Evolutionary conservation across 768 basidiomycete genomes (phyloP).

Genomic region (Nidularia pulvinata): DNA sequence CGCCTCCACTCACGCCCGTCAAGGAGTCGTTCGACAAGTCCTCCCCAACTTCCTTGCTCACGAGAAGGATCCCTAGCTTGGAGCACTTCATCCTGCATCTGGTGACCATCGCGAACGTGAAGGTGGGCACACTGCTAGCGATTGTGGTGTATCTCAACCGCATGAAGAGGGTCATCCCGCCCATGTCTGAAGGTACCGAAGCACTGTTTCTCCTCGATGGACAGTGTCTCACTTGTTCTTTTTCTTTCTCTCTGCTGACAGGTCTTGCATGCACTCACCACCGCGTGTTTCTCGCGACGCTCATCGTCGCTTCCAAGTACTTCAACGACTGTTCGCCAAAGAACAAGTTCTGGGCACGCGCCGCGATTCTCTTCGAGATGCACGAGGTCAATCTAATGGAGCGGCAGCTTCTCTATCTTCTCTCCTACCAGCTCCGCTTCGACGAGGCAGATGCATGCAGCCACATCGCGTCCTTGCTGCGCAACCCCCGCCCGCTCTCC

Average conservation of each 20-base stretch:
- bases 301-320: slow-evolving; percentile 97
- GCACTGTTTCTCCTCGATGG: no score
- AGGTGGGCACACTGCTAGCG: slow-evolving; percentile 86
- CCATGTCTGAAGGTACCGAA: slow-evolving; percentile 87
- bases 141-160: slow-evolving; percentile 93
- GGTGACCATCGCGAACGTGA: slow-evolving; percentile 82
- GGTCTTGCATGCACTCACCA: slow-evolving; percentile 90
- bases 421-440: slow-evolving; percentile 93
- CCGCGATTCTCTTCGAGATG: slow-evolving; percentile 68
- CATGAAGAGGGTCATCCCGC: slow-evolving; percentile 76
- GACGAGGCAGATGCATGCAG: slow-evolving; percentile 81
- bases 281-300: slow-evolving; percentile 92
- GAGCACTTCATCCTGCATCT: slow-evolving; percentile 85
- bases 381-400: slow-evolving; percentile 96
- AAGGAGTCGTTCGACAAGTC: slow-evolving; percentile 33
- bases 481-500: no score
- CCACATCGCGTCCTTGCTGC: no score
- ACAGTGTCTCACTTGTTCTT: slow-evolving; percentile 17
- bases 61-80: slow-evolving; percentile 50
- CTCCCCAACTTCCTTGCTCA: slow-evolving; percentile 8
- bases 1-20: slow-evolving; percentile 70
- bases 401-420: slow-evolving; percentile 88
- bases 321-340: slow-evolving; percentile 96
- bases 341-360: slow-evolving; percentile 93
- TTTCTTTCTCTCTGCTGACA: slow-evolving; percentile 27